Percentiles rank a stretch among this genome's conserved stretches.
Evolutionary conservation across 139 green algal species (phyloP).

Genomic region (Prasinococcaceae sp.): DNA sequence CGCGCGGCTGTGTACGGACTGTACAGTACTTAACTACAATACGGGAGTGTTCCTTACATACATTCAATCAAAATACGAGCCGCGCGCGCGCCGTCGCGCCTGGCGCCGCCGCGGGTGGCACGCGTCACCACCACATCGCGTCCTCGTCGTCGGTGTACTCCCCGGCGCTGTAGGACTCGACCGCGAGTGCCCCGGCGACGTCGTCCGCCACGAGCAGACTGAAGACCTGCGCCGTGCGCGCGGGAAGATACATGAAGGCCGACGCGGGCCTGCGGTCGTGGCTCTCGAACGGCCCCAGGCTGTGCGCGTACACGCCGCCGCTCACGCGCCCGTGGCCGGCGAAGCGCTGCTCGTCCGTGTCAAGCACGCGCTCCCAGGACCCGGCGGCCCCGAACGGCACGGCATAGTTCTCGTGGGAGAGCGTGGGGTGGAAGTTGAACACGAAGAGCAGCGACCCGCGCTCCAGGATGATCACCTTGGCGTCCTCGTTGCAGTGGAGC

Average conservation of each 20-base stretch:
- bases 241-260: background rate
- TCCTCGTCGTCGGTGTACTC: too few species aligned
- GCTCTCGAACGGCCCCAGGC: background rate
- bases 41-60: too few species aligned
- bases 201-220: too few species aligned
- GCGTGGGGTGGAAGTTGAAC: constrained; percentile 91
- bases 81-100: too few species aligned
- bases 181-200: too few species aligned
- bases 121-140: too few species aligned
- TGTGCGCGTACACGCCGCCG: background rate
- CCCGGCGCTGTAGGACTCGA: too few species aligned
- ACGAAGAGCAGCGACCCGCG: constrained; percentile 74
- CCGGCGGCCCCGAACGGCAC: constrained; percentile 19
- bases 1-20: too few species aligned
- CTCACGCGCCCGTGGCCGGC: constrained; percentile 45
- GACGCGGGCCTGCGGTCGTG: too few species aligned
- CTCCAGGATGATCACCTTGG: constrained; percentile 19
- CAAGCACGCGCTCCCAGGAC: constrained; percentile 35
- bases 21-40: too few species aligned
- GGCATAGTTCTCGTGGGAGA: constrained; percentile 71
- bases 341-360: constrained; percentile 60
- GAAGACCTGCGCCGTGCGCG: background rate
- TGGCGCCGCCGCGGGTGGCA: too few species aligned
- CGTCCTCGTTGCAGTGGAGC: constrained; percentile 9
- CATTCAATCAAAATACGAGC: too few species aligned